Conservation (phyloP, 208 protist species). For the Acanthamoeba triangularis region DNA sequence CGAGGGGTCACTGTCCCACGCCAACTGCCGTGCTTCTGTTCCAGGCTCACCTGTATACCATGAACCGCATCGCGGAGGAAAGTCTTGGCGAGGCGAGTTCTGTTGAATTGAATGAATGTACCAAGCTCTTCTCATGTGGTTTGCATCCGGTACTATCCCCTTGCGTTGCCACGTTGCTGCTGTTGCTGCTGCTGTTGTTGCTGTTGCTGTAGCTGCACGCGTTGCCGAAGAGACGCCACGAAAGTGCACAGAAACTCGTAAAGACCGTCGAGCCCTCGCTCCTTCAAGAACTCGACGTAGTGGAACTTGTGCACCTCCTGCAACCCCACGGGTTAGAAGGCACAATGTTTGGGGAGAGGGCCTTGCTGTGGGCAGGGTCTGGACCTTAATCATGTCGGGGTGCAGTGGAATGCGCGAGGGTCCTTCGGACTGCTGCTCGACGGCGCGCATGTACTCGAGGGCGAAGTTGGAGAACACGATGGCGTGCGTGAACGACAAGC, state of each 20-base stretch:
- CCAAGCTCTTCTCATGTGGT: too few relatives aligned
- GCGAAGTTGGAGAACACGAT: conserved; percentile 45
- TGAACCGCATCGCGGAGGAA: too few relatives aligned
- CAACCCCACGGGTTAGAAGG: not conserved
- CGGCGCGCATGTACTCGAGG: conserved; percentile 21
- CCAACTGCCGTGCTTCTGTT: not conserved
- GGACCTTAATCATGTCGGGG: conserved; percentile 57
- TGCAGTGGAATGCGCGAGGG: not conserved
- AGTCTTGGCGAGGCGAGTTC: too few relatives aligned
- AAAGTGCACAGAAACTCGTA: conserved; percentile 55
- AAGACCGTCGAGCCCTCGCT: conserved; percentile 22
- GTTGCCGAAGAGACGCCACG: conserved; percentile 19
- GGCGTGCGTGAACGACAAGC: conserved; percentile 51
- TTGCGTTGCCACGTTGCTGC: not conserved
- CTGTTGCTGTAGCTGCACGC: not conserved
- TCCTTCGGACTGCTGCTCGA: conserved; percentile 14
- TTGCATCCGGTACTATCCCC: too few relatives aligned
- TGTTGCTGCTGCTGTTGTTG: not conserved
- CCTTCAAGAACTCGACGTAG: conserved; percentile 60
- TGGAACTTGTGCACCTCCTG: conserved; percentile 33
- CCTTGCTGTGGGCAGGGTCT: too few relatives aligned
- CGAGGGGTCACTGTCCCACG: not conserved
- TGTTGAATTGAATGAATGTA: too few relatives aligned
- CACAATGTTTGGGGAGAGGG: not conserved
- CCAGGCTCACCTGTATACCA: too few relatives aligned